phyloP scores from a whole-genome alignment of 2,329 filamentous ascomycete genomes.

The Diaporthe eres region DNA sequence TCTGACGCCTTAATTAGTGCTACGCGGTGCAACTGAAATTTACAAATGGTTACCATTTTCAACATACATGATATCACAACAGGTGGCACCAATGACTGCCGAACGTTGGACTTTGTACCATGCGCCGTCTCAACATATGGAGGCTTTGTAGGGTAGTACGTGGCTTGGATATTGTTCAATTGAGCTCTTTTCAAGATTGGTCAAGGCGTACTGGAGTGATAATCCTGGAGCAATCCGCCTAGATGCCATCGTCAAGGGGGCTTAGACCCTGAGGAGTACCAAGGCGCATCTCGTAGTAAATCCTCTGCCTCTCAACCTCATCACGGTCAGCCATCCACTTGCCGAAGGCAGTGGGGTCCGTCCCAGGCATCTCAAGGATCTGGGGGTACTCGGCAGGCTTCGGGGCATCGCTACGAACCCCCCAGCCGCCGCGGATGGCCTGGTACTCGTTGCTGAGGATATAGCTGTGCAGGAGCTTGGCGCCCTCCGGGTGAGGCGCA shows the following conservation, averaged over 20 bases:
- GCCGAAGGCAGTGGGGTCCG: not conserved
- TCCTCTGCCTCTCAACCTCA: slow-evolving; percentile 5
- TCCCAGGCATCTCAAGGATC: slow-evolving; percentile 12
- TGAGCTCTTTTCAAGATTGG: not conserved
- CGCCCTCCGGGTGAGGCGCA: slow-evolving; percentile 63
- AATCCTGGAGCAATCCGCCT: not conserved
- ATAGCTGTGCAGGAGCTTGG: slow-evolving; percentile 65
- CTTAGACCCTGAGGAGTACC: not conserved
- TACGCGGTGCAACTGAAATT: not conserved
- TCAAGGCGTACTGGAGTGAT: not conserved
- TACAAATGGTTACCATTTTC: not conserved
- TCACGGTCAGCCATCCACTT: slow-evolving; percentile 17
- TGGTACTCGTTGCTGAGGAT: slow-evolving; percentile 60
- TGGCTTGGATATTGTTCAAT: not conserved
- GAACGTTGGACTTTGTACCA: not conserved
- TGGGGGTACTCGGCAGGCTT: slow-evolving; percentile 4
- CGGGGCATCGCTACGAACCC: not conserved
- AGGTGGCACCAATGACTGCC: not conserved
- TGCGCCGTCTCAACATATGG: no score
- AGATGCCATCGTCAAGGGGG: slow-evolving; percentile 14
- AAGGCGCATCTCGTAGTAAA: not conserved
- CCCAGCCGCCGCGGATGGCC: slow-evolving; percentile 26
- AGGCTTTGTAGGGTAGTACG: not conserved
- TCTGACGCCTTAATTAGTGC: not conserved
- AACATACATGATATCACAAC: not conserved